phyloP scores from a whole-genome alignment of 2,329 filamentous ascomycete genomes.

The Aspergillus bombycis region DNA sequence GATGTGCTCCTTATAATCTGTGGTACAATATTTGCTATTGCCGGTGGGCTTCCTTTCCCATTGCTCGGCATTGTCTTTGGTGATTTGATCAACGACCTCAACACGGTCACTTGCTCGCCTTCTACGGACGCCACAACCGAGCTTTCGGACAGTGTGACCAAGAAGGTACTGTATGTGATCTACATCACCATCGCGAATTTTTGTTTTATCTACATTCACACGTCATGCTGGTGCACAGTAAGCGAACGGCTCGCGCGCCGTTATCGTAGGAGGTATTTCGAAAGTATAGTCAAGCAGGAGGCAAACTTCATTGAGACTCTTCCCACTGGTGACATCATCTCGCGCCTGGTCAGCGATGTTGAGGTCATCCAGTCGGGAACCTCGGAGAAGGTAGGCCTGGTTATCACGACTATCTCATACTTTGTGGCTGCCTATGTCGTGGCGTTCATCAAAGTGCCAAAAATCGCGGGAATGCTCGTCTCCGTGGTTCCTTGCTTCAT shows the following conservation, averaged over 20 bases:
- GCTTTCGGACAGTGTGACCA: constrained; percentile 25
- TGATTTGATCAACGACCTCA: constrained; percentile 44
- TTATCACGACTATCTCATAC: constrained; percentile 64
- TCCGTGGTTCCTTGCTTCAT: constrained; percentile 66
- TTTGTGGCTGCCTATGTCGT: constrained; percentile 69
- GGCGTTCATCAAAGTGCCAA: constrained; percentile 66
- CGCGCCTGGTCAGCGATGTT: constrained; percentile 66
- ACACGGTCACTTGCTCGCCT: constrained; percentile 32
- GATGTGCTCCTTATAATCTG: constrained; percentile 32
- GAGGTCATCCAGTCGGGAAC: constrained; percentile 68
- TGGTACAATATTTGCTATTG: constrained; percentile 37
- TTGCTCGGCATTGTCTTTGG: constrained; percentile 45
- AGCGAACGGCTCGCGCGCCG: constrained; percentile 66
- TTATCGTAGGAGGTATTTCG: constrained; percentile 63
- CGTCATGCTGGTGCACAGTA: constrained; percentile 65
- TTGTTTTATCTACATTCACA: constrained; percentile 65
- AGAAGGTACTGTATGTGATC: constrained; percentile 63
- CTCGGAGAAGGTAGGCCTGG: constrained; percentile 70
- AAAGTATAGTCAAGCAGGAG: constrained; percentile 62
- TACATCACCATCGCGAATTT: constrained; percentile 68
- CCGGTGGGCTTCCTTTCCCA: constrained; percentile 43
- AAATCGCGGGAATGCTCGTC: constrained; percentile 66
- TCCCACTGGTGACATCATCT: constrained; percentile 64
- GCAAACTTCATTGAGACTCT: constrained; percentile 66
- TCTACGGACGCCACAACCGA: constrained; percentile 13